phyloP scores from a whole-genome alignment of 805 yeast species.

The Schwanniomyces sp. region DNA sequence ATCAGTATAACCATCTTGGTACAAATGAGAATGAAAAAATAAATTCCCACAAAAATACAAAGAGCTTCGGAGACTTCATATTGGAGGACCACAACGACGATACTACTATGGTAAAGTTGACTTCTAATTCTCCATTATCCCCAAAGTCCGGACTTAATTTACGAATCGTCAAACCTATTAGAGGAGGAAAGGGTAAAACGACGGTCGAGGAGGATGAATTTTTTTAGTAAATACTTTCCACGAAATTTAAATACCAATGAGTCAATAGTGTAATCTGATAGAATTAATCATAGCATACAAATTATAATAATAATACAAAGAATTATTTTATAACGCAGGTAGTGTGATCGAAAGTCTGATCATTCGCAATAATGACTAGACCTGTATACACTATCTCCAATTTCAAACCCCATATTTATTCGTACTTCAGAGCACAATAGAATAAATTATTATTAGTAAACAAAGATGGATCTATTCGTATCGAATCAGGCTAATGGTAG shows the following conservation, averaged over 20 bases:
- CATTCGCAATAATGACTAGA: neutral
- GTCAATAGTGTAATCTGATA: slow-evolving; percentile 54
- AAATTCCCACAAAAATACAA: neutral
- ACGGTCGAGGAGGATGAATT: neutral
- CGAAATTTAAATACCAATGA: slow-evolving; percentile 49
- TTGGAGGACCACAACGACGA: neutral
- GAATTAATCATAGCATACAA: neutral
- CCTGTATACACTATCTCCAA: neutral
- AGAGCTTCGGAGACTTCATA: neutral
- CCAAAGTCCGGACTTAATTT: slow-evolving; percentile 53
- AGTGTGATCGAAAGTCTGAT: neutral
- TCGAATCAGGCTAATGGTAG: slow-evolving; percentile 17
- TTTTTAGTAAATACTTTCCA: neutral
- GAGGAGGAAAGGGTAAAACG: slow-evolving; percentile 44
- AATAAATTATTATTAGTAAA: neutral
- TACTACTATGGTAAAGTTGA: neutral
- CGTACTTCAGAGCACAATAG: neutral
- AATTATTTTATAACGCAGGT: too few relatives aligned
- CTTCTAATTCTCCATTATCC: slow-evolving; percentile 11
- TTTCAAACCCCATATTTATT: neutral
- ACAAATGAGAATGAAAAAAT: neutral
- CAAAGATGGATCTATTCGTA: slow-evolving; percentile 14
- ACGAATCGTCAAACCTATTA: slow-evolving; percentile 60
- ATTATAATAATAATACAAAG: neutral
- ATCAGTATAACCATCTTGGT: neutral